Conservation (phyloP, 805 yeast genomes). For the Pichia phayaonensis region DNA sequence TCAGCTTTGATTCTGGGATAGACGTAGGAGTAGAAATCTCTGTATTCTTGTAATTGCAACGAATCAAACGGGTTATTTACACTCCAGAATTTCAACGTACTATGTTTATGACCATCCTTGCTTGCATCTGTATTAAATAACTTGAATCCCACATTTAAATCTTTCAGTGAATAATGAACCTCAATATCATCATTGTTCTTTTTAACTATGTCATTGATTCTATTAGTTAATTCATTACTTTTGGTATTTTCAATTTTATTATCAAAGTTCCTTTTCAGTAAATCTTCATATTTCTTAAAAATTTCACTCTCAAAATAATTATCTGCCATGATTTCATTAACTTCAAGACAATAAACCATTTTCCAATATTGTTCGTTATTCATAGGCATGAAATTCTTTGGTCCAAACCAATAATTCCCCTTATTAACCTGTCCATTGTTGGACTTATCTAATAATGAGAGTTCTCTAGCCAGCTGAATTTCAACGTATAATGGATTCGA, state of each 20-base stretch:
- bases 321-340: conserved; percentile 14
- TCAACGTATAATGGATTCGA: conserved; percentile 25
- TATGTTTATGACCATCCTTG: background rate
- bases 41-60: conserved; percentile 13
- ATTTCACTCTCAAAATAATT: conserved; percentile 13
- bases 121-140: background rate
- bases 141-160: background rate
- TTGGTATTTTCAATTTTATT: background rate
- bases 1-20: conserved; percentile 7
- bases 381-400: conserved; percentile 41
- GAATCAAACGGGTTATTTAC: conserved; percentile 12
- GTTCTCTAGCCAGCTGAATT: conserved; percentile 19
- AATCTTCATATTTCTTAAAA: conserved; percentile 7
- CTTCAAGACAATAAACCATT: conserved; percentile 17
- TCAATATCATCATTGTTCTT: background rate
- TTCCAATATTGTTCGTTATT: conserved; percentile 21
- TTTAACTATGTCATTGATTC: conserved; percentile 10
- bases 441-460: conserved; percentile 20
- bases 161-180: background rate
- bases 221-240: conserved; percentile 5
- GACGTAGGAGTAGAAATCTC: conserved; percentile 10
- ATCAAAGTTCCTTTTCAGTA: conserved; percentile 4
- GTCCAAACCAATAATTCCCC: conserved; percentile 45
- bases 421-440: conserved; percentile 26
- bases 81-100: conserved; percentile 12